Conservation (phyloP, 1,139 yeast species). For the Saccharomycopsis crataegensis region DNA sequence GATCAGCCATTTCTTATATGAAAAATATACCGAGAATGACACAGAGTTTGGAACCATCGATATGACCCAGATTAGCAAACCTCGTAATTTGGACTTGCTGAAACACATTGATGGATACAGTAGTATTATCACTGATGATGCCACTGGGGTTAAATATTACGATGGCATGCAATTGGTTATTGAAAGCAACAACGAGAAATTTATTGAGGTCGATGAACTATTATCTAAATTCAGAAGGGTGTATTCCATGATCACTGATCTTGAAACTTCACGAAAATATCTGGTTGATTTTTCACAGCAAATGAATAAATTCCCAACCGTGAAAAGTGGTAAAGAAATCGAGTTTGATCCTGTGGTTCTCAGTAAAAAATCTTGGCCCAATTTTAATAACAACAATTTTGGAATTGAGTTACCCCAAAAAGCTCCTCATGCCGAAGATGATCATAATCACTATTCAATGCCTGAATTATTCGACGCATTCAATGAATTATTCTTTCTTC, state of each 20-base stretch:
- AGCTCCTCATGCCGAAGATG: not conserved
- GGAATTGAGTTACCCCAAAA: not conserved
- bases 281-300: not conserved
- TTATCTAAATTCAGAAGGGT: slow-evolving; percentile 4
- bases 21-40: not conserved
- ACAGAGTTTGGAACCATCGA: not conserved
- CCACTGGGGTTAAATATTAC: not conserved
- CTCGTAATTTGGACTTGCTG: no score
- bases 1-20: not conserved
- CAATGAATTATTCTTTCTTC: slow-evolving; percentile 4
- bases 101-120: not conserved
- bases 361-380: slow-evolving; percentile 16
- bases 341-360: slow-evolving; percentile 9
- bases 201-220: slow-evolving; percentile 1
- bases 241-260: slow-evolving; percentile 8
- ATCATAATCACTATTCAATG: not conserved
- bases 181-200: not conserved
- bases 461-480: not conserved
- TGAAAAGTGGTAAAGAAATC: not conserved
- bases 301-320: not conserved
- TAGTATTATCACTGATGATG: not conserved
- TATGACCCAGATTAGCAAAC: not conserved
- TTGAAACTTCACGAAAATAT: slow-evolving; percentile 1
- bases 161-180: not conserved
- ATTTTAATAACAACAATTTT: slow-evolving; percentile 5